Conservation (phyloP, 345 rosid genomes). For the Erodium maritimum region DNA sequence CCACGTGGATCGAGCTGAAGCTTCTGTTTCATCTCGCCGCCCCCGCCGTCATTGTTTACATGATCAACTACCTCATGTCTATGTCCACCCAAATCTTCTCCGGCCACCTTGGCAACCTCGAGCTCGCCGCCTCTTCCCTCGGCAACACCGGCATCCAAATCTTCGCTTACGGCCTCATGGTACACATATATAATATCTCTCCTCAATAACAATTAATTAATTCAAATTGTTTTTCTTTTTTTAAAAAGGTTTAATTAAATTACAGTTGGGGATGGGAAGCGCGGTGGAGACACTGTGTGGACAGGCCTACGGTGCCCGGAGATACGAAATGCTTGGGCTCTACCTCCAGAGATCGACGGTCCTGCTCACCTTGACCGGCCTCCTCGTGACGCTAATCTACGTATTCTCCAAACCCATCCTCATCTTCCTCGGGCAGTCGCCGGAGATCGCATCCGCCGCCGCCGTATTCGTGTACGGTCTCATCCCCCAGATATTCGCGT, state of each 20-base stretch:
- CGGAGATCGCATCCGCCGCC: slow-evolving; percentile 40
- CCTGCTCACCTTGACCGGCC: slow-evolving; percentile 38
- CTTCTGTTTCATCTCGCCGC: slow-evolving; percentile 40
- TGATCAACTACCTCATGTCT: slow-evolving; percentile 46
- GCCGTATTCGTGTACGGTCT: slow-evolving; percentile 43
- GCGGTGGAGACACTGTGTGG: slow-evolving; percentile 71
- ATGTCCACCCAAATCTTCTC: slow-evolving; percentile 46
- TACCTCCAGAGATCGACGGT: slow-evolving; percentile 52
- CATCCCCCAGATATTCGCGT: slow-evolving; percentile 54
- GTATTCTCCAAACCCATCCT: slow-evolving; percentile 34
- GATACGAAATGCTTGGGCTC: slow-evolving; percentile 41
- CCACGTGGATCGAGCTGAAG: slow-evolving; percentile 31
- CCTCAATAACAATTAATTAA: background rate
- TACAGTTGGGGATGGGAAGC: slow-evolving; percentile 59
- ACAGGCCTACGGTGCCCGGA: slow-evolving; percentile 51
- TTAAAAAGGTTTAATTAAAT: too few relatives aligned
- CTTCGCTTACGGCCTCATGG: slow-evolving; percentile 41
- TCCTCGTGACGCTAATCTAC: slow-evolving; percentile 29
- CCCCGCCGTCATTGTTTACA: slow-evolving; percentile 40
- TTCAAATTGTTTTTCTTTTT: too few relatives aligned
- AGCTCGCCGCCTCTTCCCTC: slow-evolving; percentile 53
- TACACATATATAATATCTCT: too few relatives aligned
- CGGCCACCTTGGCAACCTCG: slow-evolving; percentile 54
- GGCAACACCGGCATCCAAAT: slow-evolving; percentile 56
- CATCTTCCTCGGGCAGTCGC: slow-evolving; percentile 39